Percentiles rank a stretch among this genome's conserved stretches.
Evolutionary conservation across 768 basidiomycete species (phyloP).

Genomic region (Daedaleopsis nitida): DNA sequence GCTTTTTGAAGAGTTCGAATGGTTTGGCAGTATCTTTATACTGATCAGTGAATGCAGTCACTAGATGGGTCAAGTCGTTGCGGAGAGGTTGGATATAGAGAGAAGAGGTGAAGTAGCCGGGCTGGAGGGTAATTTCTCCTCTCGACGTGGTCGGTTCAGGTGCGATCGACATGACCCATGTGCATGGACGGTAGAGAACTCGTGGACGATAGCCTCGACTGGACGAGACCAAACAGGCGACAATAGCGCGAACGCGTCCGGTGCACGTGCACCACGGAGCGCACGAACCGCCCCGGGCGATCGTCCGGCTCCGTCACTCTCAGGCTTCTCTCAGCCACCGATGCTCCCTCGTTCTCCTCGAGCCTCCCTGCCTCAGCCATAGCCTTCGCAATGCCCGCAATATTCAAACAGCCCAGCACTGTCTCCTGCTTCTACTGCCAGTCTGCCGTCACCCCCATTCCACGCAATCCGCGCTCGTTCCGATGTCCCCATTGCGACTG

Average conservation of each 20-base stretch:
- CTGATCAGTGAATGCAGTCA: conserved; percentile 52
- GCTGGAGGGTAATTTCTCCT: conserved; percentile 68
- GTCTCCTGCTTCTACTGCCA: conserved; percentile 77
- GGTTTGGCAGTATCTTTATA: conserved; percentile 47
- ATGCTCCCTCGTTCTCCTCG: background rate
- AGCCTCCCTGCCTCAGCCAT: conserved; percentile 5
- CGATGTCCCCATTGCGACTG: conserved; percentile 68
- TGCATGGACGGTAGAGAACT: background rate
- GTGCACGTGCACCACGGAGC: conserved; percentile 15
- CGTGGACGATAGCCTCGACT: background rate
- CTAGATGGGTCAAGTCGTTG: conserved; percentile 60
- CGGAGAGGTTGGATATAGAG: conserved; percentile 66
- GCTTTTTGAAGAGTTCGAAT: conserved; percentile 68
- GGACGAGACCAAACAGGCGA: conserved; percentile 15
- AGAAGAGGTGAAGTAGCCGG: conserved; percentile 78
- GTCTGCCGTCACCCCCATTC: conserved; percentile 41
- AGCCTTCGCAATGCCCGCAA: conserved; percentile 22
- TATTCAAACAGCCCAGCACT: conserved; percentile 57
- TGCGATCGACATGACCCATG: conserved; percentile 40
- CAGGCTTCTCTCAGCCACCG: conserved; percentile 3
- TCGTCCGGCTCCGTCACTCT: background rate
- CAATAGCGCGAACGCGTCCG: conserved; percentile 26
- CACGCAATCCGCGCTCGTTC: conserved; percentile 57
- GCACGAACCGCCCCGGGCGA: background rate
- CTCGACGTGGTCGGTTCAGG: conserved; percentile 60